Evolutionary conservation across 2,329 filamentous ascomycete genomes (phyloP), one percentile per base, ranked within the genome.

Genomic region (Coniochaeta pulveracea): DNA sequence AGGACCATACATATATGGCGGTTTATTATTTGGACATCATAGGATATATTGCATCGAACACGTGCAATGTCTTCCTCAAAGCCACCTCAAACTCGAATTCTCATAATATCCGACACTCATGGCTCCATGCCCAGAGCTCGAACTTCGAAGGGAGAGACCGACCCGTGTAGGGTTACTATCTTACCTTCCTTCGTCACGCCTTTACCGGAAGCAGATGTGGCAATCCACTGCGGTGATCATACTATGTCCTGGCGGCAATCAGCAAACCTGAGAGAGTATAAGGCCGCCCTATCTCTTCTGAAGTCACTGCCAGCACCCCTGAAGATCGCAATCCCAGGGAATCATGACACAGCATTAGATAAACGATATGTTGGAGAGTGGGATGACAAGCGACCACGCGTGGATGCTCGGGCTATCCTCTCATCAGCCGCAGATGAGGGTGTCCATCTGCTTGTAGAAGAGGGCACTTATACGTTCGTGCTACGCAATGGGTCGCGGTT

Each of bases 251-350:
- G n/a, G n/a, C n/a, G n/a, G n/a, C n/a, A n/a, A n/a, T n/a, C n/a
- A n/a, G 64, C 60, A 3, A 53, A 51, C 5, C 33, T 64, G 0
- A 28, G 43, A 2, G 66, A 71, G 38, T 62, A 60, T 26, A 44
- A 41, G 10, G 43, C 45, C 0, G 56, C 64, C 0, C 50, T 73
- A 9, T 37, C 50, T 12, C 47, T 64, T 26, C 50, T 75, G 4
- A 45, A 55, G 4, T 34, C 37, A 2, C 44, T 69, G 10, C 41
- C 56, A 5, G 64, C 68, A 2, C 61, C 64, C 0, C 50, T 73
- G 5, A 73, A 72, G 40, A 52, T 74, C 5, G 57, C 63, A 26
- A 72, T 75, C 38, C 57, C 68, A 2, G 68, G 70, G 2, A 73
- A 72, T 37, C 69, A 74, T 42, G 67, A 75, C 42, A 56, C 60